A percentile compares a stretch with the other conserved stretches of the same genome.
phyloP scores from a whole-genome alignment of 495 filamentous ascomycete species.

The Sordaria brevicollis region DNA sequence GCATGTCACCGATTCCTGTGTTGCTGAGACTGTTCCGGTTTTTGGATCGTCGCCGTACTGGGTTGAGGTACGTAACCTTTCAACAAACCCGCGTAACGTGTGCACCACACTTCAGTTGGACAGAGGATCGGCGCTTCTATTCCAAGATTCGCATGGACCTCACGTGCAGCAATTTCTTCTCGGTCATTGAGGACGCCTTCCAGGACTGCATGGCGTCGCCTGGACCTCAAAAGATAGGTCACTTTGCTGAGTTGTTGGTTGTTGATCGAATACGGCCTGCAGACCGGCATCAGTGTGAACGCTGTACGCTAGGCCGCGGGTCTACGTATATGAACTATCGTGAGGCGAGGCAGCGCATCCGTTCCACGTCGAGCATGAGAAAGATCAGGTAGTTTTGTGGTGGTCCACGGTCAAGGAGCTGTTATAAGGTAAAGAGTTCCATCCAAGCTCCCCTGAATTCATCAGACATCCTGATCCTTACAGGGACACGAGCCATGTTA shows the following conservation, averaged over 20 bases:
- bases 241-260: neutral
- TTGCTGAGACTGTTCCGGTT: slow-evolving; percentile 4
- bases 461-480: slow-evolving; percentile 17
- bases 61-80: slow-evolving; percentile 3
- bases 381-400: slow-evolving; percentile 8
- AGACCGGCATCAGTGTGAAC: neutral
- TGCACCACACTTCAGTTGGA: neutral
- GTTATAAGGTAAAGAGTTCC: slow-evolving; percentile 6
- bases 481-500: slow-evolving; percentile 9
- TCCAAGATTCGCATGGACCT: neutral
- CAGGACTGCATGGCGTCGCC: neutral
- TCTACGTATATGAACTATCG: neutral
- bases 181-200: neutral
- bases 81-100: neutral
- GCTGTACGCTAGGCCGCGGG: neutral
- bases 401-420: slow-evolving; percentile 16
- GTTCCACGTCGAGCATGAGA: neutral
- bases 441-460: slow-evolving; percentile 1
- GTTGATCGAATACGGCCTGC: neutral
- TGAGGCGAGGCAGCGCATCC: neutral
- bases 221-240: neutral
- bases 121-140: slow-evolving; percentile 6
- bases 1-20: slow-evolving; percentile 1
- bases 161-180: neutral
- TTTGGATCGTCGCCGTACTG: slow-evolving; percentile 1